Evolutionary conservation across 768 basidiomycete species (phyloP).

Genomic region (Boletus subparvulus): DNA sequence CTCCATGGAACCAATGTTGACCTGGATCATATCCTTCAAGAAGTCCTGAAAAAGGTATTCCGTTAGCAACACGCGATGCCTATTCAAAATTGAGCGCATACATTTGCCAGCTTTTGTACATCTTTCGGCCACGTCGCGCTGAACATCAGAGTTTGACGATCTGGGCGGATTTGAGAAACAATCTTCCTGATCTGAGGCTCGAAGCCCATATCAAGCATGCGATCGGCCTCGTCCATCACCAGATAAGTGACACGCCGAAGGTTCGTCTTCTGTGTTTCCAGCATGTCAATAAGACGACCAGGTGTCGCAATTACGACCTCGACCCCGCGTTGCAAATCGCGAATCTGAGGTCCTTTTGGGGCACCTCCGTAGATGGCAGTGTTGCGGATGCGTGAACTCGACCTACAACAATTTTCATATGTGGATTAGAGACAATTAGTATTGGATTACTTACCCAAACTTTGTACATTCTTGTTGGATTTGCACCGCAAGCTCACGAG

Average conservation of each 20-base stretch:
- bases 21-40: conserved; percentile 94
- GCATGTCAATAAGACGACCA: conserved; percentile 98
- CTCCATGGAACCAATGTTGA: conserved; percentile 98
- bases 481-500: conserved; percentile 97
- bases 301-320: conserved; percentile 99
- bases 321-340: conserved; percentile 94
- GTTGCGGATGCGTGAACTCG: conserved; percentile 94
- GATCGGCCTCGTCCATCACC: conserved; percentile 99
- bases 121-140: conserved; percentile 99
- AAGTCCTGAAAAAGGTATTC: conserved; percentile 66
- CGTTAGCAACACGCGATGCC: neutral
- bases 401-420: conserved; percentile 37
- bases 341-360: conserved; percentile 97
- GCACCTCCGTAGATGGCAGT: conserved; percentile 99
- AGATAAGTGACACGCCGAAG: conserved; percentile 94
- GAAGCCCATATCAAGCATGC: conserved; percentile 99
- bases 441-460: conserved; percentile 68
- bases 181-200: conserved; percentile 99
- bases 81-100: conserved; percentile 31
- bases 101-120: conserved; percentile 94
- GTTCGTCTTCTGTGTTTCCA: conserved; percentile 95
- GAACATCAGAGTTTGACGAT: conserved; percentile 99
- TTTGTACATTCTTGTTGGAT: conserved; percentile 99
- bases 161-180: conserved; percentile 94
- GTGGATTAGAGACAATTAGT: neutral